These are phyloP conservation scores for Skeletonema tropicum DNA, from an alignment of 108 stramenopile species.

Conservation along the genomic window DNA sequence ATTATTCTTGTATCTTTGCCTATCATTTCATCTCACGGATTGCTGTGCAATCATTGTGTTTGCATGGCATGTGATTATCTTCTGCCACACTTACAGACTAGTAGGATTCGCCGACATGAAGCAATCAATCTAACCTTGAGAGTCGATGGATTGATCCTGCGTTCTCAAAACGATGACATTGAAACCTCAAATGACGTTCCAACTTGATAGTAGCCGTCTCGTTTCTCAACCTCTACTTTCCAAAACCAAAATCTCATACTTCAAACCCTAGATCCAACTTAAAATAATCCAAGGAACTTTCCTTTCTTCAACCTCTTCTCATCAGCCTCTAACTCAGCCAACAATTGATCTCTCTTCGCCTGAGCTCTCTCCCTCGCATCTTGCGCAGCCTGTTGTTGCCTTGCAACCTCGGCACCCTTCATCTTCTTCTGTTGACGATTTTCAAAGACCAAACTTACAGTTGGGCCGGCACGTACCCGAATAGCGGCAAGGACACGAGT, in stretches of 20 bases:
- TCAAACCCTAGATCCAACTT: conserved; percentile 18
- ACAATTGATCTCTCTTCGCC: conserved; percentile 76
- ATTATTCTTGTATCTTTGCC: conserved; percentile 4
- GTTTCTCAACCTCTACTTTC: background rate
- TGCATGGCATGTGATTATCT: background rate
- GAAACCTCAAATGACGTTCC: background rate
- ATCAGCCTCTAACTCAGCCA: conserved; percentile 77
- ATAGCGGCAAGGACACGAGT: conserved; percentile 90
- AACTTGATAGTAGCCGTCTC: background rate
- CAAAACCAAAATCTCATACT: background rate
- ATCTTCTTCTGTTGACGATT: conserved; percentile 56
- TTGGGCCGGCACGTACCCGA: conserved; percentile 82
- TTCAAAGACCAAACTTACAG: conserved; percentile 86
- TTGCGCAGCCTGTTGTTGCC: conserved; percentile 67
- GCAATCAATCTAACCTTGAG: background rate
- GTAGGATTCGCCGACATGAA: background rate
- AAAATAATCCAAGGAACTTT: conserved; percentile 88
- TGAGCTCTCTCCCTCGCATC: conserved; percentile 80
- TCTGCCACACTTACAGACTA: background rate
- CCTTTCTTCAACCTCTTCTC: conserved; percentile 85
- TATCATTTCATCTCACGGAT: background rate
- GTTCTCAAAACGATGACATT: background rate
- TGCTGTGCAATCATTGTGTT: background rate
- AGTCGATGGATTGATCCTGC: background rate
- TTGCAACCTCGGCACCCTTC: conserved; percentile 66